phyloP scores from a whole-genome alignment of 495 filamentous ascomycete genomes.

The Xylaria castorea region DNA sequence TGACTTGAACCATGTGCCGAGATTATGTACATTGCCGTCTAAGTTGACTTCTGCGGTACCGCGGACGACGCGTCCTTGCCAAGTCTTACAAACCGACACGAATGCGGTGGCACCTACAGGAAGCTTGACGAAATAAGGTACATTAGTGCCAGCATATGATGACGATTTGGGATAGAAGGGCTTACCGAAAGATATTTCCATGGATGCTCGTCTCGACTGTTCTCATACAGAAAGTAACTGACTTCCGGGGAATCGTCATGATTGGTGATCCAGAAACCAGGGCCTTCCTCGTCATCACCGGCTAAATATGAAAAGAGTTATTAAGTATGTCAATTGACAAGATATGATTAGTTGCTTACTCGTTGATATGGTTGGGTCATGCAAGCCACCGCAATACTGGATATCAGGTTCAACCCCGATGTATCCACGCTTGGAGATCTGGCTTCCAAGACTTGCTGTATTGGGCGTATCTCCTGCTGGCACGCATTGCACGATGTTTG shows the following conservation, averaged over 20 bases:
- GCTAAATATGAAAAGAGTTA: neutral
- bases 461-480: neutral
- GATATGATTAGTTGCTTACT: constrained; percentile 7
- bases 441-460: neutral
- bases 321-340: neutral
- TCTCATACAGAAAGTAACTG: neutral
- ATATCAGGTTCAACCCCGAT: neutral
- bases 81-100: neutral
- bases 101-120: neutral
- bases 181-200: neutral
- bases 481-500: neutral
- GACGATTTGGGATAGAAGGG: neutral
- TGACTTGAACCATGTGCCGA: constrained; percentile 43
- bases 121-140: neutral
- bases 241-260: neutral
- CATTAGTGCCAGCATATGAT: neutral
- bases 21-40: constrained; percentile 21
- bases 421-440: neutral
- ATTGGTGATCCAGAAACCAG: constrained; percentile 14
- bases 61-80: neutral
- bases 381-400: constrained; percentile 3
- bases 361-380: constrained; percentile 11
- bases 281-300: constrained; percentile 11
- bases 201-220: neutral
- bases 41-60: neutral